Percentiles rank a stretch among this genome's conserved stretches.
Evolutionary conservation across 305 asterid species (phyloP).

Genomic region (Plantago lanceolata): DNA sequence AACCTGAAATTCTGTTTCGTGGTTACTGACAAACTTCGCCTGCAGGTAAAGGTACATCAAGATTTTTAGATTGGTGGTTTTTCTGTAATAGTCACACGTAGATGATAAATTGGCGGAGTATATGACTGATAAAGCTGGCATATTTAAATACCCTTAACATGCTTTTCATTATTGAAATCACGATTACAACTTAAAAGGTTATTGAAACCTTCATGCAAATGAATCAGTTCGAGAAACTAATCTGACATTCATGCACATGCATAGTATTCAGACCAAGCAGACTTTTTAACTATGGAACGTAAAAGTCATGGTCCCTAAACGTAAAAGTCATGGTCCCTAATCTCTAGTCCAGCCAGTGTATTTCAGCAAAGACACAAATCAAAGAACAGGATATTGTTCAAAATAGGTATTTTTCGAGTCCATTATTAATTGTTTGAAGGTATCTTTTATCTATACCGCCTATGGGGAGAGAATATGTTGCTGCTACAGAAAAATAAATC

Average conservation of each 20-base stretch:
- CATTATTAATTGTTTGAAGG: neutral
- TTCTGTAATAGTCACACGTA: neutral
- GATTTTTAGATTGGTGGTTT: neutral
- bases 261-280: neutral
- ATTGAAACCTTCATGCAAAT: neutral
- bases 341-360: neutral
- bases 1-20: slow-evolving; percentile 46
- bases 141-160: neutral
- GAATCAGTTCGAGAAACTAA: neutral
- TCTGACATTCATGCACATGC: neutral
- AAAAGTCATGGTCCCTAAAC: no score
- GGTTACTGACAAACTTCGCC: slow-evolving; percentile 52
- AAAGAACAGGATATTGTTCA: neutral
- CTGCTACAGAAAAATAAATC: neutral
- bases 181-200: neutral
- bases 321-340: neutral
- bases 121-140: neutral
- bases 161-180: neutral
- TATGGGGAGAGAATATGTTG: no score
- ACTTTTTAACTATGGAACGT: no score
- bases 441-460: no score
- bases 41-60: slow-evolving; percentile 25
- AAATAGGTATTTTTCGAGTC: neutral
- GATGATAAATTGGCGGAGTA: neutral
- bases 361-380: neutral